Conservation (phyloP, 1,284 basidiomycete genomes). For the Chalciporus sp. region DNA sequence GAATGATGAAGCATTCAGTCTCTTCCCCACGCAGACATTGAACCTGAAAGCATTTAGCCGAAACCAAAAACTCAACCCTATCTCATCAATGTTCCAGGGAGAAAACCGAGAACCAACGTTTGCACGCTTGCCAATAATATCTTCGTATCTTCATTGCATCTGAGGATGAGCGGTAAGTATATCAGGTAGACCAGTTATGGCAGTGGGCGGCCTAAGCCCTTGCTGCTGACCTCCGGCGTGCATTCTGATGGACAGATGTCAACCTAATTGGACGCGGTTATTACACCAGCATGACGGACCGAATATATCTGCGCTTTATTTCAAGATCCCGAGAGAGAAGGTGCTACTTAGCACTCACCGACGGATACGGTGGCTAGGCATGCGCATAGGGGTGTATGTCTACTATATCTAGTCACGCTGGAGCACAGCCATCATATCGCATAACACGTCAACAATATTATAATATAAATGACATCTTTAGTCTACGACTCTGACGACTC, state of each 20-base stretch:
- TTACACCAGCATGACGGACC: not conserved
- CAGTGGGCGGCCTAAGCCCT: not conserved
- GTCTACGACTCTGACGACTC: too few species aligned
- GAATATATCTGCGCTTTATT: not conserved
- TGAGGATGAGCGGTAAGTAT: not conserved
- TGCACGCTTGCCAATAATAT: not conserved
- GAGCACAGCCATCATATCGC: too few species aligned
- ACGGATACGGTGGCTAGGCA: too few species aligned
- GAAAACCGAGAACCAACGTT: not conserved
- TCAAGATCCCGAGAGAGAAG: too few species aligned
- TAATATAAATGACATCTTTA: too few species aligned
- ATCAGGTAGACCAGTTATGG: conserved; percentile 1
- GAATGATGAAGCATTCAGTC: not conserved
- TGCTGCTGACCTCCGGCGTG: not conserved
- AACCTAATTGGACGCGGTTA: conserved; percentile 13
- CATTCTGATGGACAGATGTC: conserved; percentile 2
- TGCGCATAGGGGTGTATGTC: too few species aligned
- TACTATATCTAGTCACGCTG: too few species aligned
- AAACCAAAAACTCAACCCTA: too few species aligned
- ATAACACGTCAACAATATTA: too few species aligned
- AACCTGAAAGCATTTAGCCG: not conserved
- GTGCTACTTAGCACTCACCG: too few species aligned
- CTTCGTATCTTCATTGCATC: not conserved
- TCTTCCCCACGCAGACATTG: not conserved
- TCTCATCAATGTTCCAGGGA: not conserved